phyloP scores from a whole-genome alignment of 176 grass and related monocot genomes.

The Zizania latifolia region DNA sequence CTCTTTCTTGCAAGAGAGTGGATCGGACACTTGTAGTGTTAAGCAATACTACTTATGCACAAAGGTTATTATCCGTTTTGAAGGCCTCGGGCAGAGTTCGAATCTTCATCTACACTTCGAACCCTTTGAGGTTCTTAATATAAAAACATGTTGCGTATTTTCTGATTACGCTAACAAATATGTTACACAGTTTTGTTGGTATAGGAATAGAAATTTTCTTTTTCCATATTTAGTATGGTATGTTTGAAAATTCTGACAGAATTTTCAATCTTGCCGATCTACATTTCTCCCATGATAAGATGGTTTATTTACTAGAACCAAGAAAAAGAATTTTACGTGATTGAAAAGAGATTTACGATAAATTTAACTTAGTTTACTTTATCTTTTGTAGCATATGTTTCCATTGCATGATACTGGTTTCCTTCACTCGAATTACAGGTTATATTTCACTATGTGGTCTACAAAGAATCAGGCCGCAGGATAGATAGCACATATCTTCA shows the following conservation, averaged over 20 bases:
- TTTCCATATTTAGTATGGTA: not conserved
- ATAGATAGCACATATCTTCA: slow-evolving; percentile 98
- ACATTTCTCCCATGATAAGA: not conserved
- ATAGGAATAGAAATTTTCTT: slow-evolving; percentile 5
- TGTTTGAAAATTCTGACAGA: not conserved
- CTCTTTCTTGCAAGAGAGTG: too few species aligned
- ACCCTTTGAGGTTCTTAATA: too few species aligned
- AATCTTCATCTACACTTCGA: too few species aligned
- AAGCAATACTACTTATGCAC: too few species aligned
- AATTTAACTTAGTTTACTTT: not conserved
- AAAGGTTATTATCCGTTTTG: too few species aligned
- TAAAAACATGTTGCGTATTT: too few species aligned
- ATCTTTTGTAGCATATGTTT: slow-evolving; percentile 19
- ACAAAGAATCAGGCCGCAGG: slow-evolving; percentile 92
- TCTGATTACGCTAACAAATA: too few species aligned
- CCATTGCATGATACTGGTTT: slow-evolving; percentile 16
- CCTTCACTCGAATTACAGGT: slow-evolving; percentile 41
- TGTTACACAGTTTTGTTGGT: not conserved
- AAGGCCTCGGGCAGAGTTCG: too few species aligned
- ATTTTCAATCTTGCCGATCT: not conserved
- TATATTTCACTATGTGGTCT: slow-evolving; percentile 85
- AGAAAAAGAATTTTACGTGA: not conserved
- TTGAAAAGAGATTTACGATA: not conserved
- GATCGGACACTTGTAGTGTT: too few species aligned
- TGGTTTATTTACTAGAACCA: not conserved